These are phyloP conservation scores for Gamsiella multidivaricata DNA, from an alignment of 192 early-diverging fungal genomes.

Conservation along the genomic window DNA sequence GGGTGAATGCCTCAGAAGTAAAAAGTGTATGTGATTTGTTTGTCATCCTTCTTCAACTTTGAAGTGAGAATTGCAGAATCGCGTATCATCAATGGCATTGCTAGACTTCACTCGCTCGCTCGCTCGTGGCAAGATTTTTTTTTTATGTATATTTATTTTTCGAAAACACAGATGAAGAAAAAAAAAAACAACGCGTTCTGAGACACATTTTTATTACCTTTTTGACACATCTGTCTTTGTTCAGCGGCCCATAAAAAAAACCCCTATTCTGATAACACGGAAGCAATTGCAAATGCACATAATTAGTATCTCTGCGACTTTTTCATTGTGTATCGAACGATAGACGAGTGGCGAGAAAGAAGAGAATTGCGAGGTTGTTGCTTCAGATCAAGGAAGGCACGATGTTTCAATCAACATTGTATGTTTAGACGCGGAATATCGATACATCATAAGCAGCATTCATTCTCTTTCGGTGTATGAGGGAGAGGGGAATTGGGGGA, in stretches of 20 bases:
- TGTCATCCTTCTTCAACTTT: slow-evolving; percentile 51
- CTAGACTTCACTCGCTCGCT: too few relatives aligned
- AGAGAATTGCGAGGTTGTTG: slow-evolving; percentile 10
- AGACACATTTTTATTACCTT: too few relatives aligned
- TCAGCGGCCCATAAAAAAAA: too few relatives aligned
- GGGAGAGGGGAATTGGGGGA: background rate
- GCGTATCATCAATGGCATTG: slow-evolving; percentile 44
- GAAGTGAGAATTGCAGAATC: slow-evolving; percentile 56
- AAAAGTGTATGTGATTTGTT: slow-evolving; percentile 52
- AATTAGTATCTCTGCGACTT: too few relatives aligned
- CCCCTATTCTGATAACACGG: too few relatives aligned
- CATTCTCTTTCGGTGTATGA: background rate
- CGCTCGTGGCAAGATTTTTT: too few relatives aligned
- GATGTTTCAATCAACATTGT: slow-evolving; percentile 45
- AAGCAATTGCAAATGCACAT: too few relatives aligned
- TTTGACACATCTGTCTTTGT: too few relatives aligned
- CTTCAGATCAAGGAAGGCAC: slow-evolving; percentile 57
- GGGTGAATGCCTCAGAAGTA: slow-evolving; percentile 33
- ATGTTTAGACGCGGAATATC: slow-evolving; percentile 50
- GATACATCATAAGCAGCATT: slow-evolving; percentile 45
- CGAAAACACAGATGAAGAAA: too few relatives aligned
- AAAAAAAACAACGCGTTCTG: too few relatives aligned
- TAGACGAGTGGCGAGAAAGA: background rate
- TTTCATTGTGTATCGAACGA: too few relatives aligned
- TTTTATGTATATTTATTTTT: too few relatives aligned